These are phyloP conservation scores for Davidsoniella eucalypti DNA, from an alignment of 2,329 filamentous ascomycete genomes.

Conservation along the genomic window DNA sequence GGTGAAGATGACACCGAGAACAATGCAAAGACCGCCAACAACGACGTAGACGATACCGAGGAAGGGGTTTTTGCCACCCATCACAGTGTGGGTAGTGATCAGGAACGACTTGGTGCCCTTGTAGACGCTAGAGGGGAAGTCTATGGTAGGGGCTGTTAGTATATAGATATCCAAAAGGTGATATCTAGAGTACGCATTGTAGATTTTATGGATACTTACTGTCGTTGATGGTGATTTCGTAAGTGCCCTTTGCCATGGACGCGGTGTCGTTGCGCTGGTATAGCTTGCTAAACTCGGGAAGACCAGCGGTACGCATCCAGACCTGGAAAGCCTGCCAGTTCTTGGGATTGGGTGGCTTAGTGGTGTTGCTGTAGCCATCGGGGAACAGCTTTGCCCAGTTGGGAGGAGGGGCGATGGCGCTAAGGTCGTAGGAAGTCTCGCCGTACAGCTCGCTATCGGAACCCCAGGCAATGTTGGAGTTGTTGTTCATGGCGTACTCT, in stretches of 20 bases:
- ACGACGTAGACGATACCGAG: conserved; percentile 92
- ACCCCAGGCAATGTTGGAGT: conserved; percentile 65
- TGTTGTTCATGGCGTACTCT: conserved; percentile 61
- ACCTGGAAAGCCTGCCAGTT: conserved; percentile 80
- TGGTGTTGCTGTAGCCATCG: conserved; percentile 43
- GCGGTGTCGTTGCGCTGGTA: conserved; percentile 64
- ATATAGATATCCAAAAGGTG: neutral
- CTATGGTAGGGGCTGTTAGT: conserved; percentile 27
- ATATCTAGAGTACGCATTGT: neutral
- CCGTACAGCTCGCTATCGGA: conserved; percentile 72
- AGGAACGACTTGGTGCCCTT: conserved; percentile 80
- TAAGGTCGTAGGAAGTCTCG: conserved; percentile 44
- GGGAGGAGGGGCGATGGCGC: conserved; percentile 61
- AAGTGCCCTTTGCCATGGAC: conserved; percentile 52
- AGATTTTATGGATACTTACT: conserved; percentile 38
- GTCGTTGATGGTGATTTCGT: conserved; percentile 60
- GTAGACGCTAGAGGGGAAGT: conserved; percentile 64
- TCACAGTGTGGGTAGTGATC: conserved; percentile 76
- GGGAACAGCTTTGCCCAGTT: conserved; percentile 67
- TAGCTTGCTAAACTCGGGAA: conserved; percentile 90
- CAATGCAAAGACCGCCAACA: conserved; percentile 79
- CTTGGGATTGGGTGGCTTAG: conserved; percentile 54
- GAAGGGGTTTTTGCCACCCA: conserved; percentile 91
- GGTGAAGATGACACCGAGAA: conserved; percentile 78
- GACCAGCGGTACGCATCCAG: conserved; percentile 94